phyloP scores from a whole-genome alignment of 1,139 yeast species.

The Blastobotrys ciferrii region DNA sequence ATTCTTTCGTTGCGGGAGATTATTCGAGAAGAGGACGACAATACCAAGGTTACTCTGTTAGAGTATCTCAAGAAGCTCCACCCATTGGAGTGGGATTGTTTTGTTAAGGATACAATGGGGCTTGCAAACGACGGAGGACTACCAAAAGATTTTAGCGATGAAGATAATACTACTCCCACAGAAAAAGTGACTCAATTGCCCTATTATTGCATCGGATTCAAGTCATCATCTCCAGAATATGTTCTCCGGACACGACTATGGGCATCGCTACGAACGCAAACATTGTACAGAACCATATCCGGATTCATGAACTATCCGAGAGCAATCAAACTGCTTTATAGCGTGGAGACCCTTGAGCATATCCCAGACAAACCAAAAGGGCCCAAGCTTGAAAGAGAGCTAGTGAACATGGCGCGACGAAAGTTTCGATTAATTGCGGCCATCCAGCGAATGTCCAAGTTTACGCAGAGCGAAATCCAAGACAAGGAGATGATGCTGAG shows the following conservation, averaged over 20 bases:
- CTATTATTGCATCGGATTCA: conserved; percentile 68
- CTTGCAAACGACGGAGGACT: conserved; percentile 19
- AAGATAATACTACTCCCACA: conserved; percentile 17
- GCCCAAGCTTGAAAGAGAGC: conserved; percentile 9
- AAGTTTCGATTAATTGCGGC: conserved; percentile 70
- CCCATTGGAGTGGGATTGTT: conserved; percentile 72
- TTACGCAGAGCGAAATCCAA: conserved; percentile 51
- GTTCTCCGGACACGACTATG: conserved; percentile 71
- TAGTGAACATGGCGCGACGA: conserved; percentile 48
- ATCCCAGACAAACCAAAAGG: conserved; percentile 3
- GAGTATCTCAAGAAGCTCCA: conserved; percentile 73
- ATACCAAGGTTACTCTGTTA: conserved; percentile 62
- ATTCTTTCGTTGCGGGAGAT: conserved; percentile 67
- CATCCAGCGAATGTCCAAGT: conserved; percentile 61
- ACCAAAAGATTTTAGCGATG: conserved; percentile 18
- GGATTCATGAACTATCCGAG: conserved; percentile 71
- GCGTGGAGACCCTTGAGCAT: conserved; percentile 50
- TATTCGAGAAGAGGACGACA: conserved; percentile 56
- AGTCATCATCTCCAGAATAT: conserved; percentile 57
- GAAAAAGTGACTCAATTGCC: conserved; percentile 52
- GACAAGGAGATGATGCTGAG: conserved; percentile 56
- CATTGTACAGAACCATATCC: conserved; percentile 71
- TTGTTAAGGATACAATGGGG: conserved; percentile 52
- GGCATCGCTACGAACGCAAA: conserved; percentile 79
- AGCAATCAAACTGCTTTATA: conserved; percentile 64